Evolutionary conservation across 2,329 filamentous ascomycete species (phyloP).

Genomic region (Pestalotiopsis sp.): DNA sequence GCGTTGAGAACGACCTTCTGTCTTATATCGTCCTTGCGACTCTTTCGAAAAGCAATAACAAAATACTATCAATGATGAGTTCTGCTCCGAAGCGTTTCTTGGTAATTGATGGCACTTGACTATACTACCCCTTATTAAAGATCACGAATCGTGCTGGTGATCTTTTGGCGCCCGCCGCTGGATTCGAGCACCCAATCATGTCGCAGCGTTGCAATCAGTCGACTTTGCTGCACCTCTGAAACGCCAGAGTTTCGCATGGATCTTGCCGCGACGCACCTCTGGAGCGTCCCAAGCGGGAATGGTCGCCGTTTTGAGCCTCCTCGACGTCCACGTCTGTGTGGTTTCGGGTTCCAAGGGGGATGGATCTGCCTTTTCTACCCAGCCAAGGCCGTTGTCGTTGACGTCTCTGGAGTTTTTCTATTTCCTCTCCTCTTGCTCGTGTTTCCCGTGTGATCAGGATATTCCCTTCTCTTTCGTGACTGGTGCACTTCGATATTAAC

Average conservation of each 20-base stretch:
- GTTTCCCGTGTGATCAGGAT: background rate
- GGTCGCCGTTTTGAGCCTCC: slow-evolving; percentile 9
- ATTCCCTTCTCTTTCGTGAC: slow-evolving; percentile 6
- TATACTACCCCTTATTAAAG: background rate
- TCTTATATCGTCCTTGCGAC: background rate
- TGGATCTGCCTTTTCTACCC: slow-evolving; percentile 11
- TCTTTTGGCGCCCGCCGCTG: background rate
- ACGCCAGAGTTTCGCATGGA: slow-evolving; percentile 39
- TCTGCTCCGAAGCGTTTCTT: background rate
- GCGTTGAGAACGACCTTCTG: background rate
- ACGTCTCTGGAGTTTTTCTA: slow-evolving; percentile 14
- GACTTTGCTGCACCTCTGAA: slow-evolving; percentile 50
- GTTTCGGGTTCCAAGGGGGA: slow-evolving; percentile 26
- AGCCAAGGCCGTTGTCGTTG: slow-evolving; percentile 1
- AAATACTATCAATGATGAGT: background rate
- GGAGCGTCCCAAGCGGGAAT: slow-evolving; percentile 19
- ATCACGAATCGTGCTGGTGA: background rate
- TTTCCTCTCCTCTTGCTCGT: slow-evolving; percentile 7
- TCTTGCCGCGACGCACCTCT: slow-evolving; percentile 13
- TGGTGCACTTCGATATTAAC: slow-evolving; percentile 7
- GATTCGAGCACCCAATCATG: slow-evolving; percentile 17
- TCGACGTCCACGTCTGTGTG: slow-evolving; percentile 25
- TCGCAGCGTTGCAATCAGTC: slow-evolving; percentile 30
- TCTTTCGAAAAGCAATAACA: background rate
- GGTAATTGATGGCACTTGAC: background rate